Base-by-base conservation (phyloP, 306 rosid species). In the Cyclanthera cordifolia region DNA sequence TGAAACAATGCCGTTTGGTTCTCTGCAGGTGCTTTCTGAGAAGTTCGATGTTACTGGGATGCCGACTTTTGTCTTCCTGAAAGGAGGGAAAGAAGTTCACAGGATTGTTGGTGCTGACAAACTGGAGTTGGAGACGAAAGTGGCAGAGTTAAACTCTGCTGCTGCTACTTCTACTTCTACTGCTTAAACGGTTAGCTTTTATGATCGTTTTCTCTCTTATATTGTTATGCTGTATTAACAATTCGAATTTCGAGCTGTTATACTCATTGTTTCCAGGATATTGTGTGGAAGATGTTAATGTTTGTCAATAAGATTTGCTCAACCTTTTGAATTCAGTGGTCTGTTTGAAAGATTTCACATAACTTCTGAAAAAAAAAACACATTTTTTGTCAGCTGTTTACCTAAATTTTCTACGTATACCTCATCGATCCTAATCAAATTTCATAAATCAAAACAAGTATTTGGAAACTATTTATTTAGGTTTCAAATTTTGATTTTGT, bases 1-100 rank as follows among this genome's bases (percentile, higher is more conserved):
- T 16, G 5, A 6, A 41, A 46, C 53, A n/a, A 9, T 71, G 74
- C 41, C 13, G 24, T 24, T 25, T 69, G 8, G 71, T 24, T 71
- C 15, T 65, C 37, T 57, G 61, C 77, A 84, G 88, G 0, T 3
- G 70, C 73, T 86, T 69, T 39, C 86, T 8, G 55, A 72, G 79
- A 73, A 76, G 24, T 81, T 67, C 72, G n/a, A 13, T 0, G 23
- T 86, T 13, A 78, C 73, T 65, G 86, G 85, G 0, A 84, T 86
- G 87, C 91, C 88, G 34, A 84, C 86, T 37, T 86, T 86, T 74
- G 2, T 79, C 27, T 84, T 86, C 77, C 65, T 86, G 73, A 83
- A 78, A 37, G 16, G 4, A 6, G 47, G 30, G 8, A 27, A 1
- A 12, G 12, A 28, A 27, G 27, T 77, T 73, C 17, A 11, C 48